Base-by-base conservation (phyloP, 2,329 filamentous ascomycete species). In the Colletotrichum caudatum region DNA sequence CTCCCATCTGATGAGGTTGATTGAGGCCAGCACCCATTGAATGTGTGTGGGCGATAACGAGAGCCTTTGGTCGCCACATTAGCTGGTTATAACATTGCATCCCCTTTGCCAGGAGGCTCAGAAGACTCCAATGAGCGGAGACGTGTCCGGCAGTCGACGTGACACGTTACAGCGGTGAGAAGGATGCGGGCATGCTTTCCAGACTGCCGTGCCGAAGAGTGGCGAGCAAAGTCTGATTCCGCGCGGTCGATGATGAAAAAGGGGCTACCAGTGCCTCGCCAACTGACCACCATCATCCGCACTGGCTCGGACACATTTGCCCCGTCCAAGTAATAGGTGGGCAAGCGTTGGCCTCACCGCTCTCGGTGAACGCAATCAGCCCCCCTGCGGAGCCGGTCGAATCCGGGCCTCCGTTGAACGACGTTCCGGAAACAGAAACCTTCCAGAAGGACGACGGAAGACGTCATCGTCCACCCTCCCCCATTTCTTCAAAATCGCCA, bases 371-470 rank as follows among this genome's bases (percentile, higher is more conserved):
- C 8, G 33, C 20, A 39, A 57, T n/a, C 53, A 56, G 53, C 53
- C 53, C 37, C 53, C 53, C 37, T 48, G 39, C 59, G 20, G 29
- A 29, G 23, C 23, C 6, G 46, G 44, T 3, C 35, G 6, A 11
- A 16, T 51, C 33, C 33, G 26, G 20, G n/a, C 46, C 20, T 35
- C 20, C 11, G 6, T 16, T 33, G 14, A 12, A 62, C 18, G 59
- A 51, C 33, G 54, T 33, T 33, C 54, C 33, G 18, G 41, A 63
- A 50, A 50, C 57, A 51, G 58, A 68, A 63, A 35, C 4, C 33
- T 63, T 68, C 58, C 50, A 57, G 50, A 68, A 63, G 39, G 12
- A 35, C 29, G 39, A 50, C 46, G 14, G 6, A 39, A 56, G 51
- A 68, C 58, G 59, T 68, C 59, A 68, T 50, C n/a, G 23, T 6